Evolutionary conservation across 129 eudicot species (phyloP).

Genomic region (Centrapalus pauciflorus): DNA sequence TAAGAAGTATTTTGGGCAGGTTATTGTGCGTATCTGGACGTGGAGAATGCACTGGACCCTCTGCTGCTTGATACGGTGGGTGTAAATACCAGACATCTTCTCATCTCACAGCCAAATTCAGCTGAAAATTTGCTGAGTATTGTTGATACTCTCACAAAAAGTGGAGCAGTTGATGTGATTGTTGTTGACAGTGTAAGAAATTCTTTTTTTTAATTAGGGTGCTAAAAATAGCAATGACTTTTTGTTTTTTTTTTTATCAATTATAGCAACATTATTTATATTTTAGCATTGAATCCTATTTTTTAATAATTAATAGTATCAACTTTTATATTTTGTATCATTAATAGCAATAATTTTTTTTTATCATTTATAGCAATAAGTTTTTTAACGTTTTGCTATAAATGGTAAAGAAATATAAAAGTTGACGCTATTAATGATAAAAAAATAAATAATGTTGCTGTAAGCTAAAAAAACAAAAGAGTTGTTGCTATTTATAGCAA

Average conservation of each 20-base stretch:
- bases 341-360: too few relatives aligned
- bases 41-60: constrained; percentile 88
- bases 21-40: constrained; percentile 91
- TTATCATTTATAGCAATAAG: too few relatives aligned
- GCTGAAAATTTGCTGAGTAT: constrained; percentile 90
- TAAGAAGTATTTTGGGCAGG: constrained; percentile 41
- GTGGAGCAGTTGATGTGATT: constrained; percentile 90
- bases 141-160: constrained; percentile 81
- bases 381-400: too few relatives aligned
- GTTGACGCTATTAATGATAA: too few relatives aligned
- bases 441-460: too few relatives aligned
- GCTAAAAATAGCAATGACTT: neutral
- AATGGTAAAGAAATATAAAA: too few relatives aligned
- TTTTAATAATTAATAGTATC: too few relatives aligned
- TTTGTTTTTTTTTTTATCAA: neutral
- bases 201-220: neutral
- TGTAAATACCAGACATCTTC: constrained; percentile 70
- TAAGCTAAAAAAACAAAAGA: too few relatives aligned
- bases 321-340: too few relatives aligned
- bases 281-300: too few relatives aligned
- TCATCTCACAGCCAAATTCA: constrained; percentile 87
- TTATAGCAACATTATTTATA: too few relatives aligned
- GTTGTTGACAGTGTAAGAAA: constrained; percentile 89
- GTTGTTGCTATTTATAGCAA: too few relatives aligned
- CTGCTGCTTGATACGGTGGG: constrained; percentile 70